A percentile compares a stretch with the other conserved stretches of the same genome.
These are phyloP conservation scores for Xylaria sp. DNA, from an alignment of 2,329 filamentous ascomycete species.

Conservation along the genomic window DNA sequence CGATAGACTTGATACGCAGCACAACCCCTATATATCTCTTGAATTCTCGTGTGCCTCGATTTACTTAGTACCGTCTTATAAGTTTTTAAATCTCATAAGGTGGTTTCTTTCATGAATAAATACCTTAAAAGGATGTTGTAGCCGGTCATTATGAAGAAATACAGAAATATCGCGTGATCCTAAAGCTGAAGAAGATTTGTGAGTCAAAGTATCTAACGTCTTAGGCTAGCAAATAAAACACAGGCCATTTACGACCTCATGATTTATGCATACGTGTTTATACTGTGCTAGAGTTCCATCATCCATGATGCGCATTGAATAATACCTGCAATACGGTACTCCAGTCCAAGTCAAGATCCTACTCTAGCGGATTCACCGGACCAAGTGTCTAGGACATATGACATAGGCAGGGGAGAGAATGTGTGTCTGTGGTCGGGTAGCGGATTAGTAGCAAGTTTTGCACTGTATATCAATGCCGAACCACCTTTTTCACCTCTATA, in stretches of 20 bases:
- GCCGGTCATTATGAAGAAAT: background rate
- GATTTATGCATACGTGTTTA: background rate
- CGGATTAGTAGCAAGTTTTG: background rate
- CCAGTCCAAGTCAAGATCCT: too few relatives aligned
- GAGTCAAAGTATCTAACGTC: conserved; percentile 8
- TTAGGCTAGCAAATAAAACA: background rate
- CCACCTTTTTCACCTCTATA: background rate
- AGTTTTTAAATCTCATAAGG: background rate
- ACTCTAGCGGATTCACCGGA: background rate
- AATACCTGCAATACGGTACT: background rate
- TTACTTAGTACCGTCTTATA: background rate
- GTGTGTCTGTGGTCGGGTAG: background rate
- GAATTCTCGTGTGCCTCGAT: background rate
- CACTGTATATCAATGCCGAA: background rate
- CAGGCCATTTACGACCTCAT: background rate
- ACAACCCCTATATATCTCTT: background rate
- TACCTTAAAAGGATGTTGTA: background rate
- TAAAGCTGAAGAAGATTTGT: background rate
- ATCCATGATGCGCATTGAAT: background rate
- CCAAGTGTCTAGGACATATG: background rate
- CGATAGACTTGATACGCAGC: background rate
- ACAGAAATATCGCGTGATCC: background rate
- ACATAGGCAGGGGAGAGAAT: background rate
- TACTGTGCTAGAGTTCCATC: background rate
- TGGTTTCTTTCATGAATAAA: too few relatives aligned